Base-by-base conservation (phyloP, 202 grass and related monocot species). In the Schoenoplectus triqueter region DNA sequence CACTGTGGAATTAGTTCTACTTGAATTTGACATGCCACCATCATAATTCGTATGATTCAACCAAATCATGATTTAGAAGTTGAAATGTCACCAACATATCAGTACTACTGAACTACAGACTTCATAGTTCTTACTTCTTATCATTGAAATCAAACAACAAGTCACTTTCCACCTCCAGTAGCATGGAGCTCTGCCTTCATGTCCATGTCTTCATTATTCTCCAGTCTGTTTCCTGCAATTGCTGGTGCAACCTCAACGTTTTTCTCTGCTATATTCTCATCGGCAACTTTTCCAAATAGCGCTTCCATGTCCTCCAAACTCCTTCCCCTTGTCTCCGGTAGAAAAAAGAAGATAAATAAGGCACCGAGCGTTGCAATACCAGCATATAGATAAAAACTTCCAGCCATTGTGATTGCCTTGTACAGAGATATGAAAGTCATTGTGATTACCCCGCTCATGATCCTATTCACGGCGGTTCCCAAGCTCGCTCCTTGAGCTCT, bases 391-490 rank as follows among this genome's bases (percentile, higher is more conserved):
- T 86, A 97, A 85, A 94, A 94, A 88, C 84, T 92, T 5, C 94
- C 92, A 6, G 92, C 80, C 1, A 97, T 47, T 39, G 87, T 94
- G 68, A 97, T 97, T 19, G 91, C 89, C 5, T 91, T 81, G 87
- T 85, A 94, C 19, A 97, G 90, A 11, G 94, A 94, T 66, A 94
- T 52, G 78, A 97, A 97, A 31, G 90, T 89, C 94, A 94, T 97
- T 63, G 90, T 94, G 51, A 97, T 59, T 7, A 89, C 70, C 13
- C 92, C 92, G 66, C 95, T 95, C 80, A 93, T 89, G 54, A 89
- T 14, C 66, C 95, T 64, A 82, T 95, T 97, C 89, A 93, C 88
- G 2, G 80, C 91, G 66, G 91, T 91, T 57, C 95, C 95, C 3
- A 95, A n/a, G 31, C 89, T 92, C 60, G 88, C 90, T 0, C 95